phyloP scores from a whole-genome alignment of 257 asterid species.

The Solanum sejunctum region DNA sequence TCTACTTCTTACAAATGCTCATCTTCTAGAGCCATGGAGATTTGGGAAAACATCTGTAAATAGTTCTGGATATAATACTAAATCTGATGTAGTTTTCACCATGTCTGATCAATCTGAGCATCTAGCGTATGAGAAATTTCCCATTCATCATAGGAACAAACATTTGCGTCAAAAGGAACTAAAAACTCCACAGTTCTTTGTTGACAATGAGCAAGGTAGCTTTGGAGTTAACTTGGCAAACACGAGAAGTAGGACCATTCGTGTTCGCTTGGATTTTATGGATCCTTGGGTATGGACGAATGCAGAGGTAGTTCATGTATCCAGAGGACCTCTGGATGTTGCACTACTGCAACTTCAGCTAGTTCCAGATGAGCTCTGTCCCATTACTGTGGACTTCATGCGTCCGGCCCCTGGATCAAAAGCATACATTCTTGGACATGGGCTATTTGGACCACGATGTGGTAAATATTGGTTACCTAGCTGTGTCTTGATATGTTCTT shows the following conservation, averaged over 20 bases:
- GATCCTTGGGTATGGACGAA: slow-evolving; percentile 93
- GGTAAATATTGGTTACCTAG: slow-evolving; percentile 31
- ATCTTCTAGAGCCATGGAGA: slow-evolving; percentile 97
- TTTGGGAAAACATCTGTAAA: slow-evolving; percentile 59
- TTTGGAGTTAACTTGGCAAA: slow-evolving; percentile 19
- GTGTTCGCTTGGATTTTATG: slow-evolving; percentile 63
- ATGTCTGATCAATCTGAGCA: slow-evolving; percentile 13
- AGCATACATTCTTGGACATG: slow-evolving; percentile 86
- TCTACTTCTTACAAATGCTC: slow-evolving; percentile 91
- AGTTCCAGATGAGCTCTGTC: slow-evolving; percentile 59
- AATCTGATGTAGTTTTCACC: slow-evolving; percentile 15
- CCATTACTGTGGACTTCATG: slow-evolving; percentile 46
- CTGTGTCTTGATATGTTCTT: not conserved
- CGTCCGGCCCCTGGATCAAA: slow-evolving; percentile 80
- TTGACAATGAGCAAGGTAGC: slow-evolving; percentile 14
- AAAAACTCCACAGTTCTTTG: slow-evolving; percentile 16
- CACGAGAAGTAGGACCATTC: slow-evolving; percentile 36
- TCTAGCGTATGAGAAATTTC: slow-evolving; percentile 10
- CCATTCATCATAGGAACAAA: slow-evolving; percentile 6
- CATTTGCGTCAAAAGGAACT: slow-evolving; percentile 13
- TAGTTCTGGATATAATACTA: slow-evolving; percentile 24
- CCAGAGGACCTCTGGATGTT: slow-evolving; percentile 89
- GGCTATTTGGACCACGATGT: slow-evolving; percentile 94
- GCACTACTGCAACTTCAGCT: slow-evolving; percentile 77
- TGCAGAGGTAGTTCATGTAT: slow-evolving; percentile 68